Conservation (phyloP, 352 stramenopile species). For the Phytopythium kandeliae region DNA sequence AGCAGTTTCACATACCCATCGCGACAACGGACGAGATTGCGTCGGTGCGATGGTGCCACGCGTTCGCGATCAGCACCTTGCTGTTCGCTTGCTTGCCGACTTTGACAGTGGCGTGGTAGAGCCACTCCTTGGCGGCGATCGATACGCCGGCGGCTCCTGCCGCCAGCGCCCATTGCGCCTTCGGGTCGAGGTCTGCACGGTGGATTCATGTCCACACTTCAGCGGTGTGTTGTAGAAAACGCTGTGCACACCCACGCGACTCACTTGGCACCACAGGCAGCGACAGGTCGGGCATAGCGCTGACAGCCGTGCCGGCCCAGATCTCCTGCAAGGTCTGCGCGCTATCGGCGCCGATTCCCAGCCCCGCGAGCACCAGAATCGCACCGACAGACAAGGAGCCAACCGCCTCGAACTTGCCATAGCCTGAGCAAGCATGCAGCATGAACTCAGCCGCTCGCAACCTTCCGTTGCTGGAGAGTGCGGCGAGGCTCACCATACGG, state of each 20-base stretch:
- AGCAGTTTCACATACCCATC: slow-evolving; percentile 21
- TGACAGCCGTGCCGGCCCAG: slow-evolving; percentile 27
- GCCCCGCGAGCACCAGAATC: slow-evolving; percentile 72
- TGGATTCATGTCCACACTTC: not conserved
- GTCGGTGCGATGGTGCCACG: slow-evolving; percentile 93
- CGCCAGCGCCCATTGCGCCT: slow-evolving; percentile 62
- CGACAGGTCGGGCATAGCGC: slow-evolving; percentile 25
- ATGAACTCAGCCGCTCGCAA: no score
- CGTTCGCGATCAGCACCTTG: slow-evolving; percentile 96
- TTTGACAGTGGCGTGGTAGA: slow-evolving; percentile 91
- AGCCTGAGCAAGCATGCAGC: no score
- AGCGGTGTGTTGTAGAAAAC: no score
- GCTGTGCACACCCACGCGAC: not conserved
- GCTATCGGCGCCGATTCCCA: slow-evolving; percentile 65
- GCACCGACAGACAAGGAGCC: slow-evolving; percentile 82
- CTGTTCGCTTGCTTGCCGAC: slow-evolving; percentile 92
- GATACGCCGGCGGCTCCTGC: slow-evolving; percentile 83
- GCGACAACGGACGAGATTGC: slow-evolving; percentile 88
- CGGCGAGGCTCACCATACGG: no score
- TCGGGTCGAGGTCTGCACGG: slow-evolving; percentile 36
- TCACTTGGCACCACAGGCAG: slow-evolving; percentile 44
- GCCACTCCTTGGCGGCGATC: slow-evolving; percentile 92
- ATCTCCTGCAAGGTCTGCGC: slow-evolving; percentile 72
- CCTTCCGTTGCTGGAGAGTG: no score
- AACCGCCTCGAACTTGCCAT: slow-evolving; percentile 88